Evolutionary conservation across 1,284 basidiomycete species (phyloP), one percentile per base, ranked within the genome.

Genomic region (Rhodotorula sp.): DNA sequence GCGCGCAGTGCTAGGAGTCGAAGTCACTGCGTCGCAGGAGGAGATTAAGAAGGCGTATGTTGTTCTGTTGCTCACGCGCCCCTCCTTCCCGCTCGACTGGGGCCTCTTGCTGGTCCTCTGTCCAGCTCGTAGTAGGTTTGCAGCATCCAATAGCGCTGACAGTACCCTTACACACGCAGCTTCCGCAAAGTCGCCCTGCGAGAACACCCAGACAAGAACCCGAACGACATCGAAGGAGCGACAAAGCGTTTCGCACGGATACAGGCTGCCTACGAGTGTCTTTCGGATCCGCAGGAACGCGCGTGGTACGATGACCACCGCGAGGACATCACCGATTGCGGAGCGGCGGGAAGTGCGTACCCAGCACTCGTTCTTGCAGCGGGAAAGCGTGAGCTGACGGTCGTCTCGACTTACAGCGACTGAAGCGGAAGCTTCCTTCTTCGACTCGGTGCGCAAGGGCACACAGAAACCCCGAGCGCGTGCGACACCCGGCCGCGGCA

Each of bases 301-400:
- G 94, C 95, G 53, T 99, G 94, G 91, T 99, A 99, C 80, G 95
- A 99, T 80, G 88, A 88, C n/a, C 94, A 98, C 80, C 87, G 91
- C 56, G 89, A 92, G 46, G 89, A 90, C n/a, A 69, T 80, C 51
- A 53, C 16, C 26, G 46, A 46, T 28, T 18, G 30, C 0, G 51
- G 59, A 44, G 40, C 40, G 6, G 48, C 24, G 37, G 59, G 50
- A 46, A 46, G 46, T 48, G 46, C 37, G 53, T 26, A 30, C 62
- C 65, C 79, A 26, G 37, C 31, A 20, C 18, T 15, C 53, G 44
- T 24, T 30, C 10, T 34, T 51, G 50, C 40, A 9, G 24, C 26
- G n/a, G 50, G 8, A 9, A 26, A 11, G 16, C 2, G 26, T 11
- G n/a, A 10, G 31, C n/a, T 57, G n/a, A 40, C 56, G 40, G 3